Evolutionary conservation across 192 early-diverging fungal genomes (phyloP).

Genomic region (Coemansia sp.): DNA sequence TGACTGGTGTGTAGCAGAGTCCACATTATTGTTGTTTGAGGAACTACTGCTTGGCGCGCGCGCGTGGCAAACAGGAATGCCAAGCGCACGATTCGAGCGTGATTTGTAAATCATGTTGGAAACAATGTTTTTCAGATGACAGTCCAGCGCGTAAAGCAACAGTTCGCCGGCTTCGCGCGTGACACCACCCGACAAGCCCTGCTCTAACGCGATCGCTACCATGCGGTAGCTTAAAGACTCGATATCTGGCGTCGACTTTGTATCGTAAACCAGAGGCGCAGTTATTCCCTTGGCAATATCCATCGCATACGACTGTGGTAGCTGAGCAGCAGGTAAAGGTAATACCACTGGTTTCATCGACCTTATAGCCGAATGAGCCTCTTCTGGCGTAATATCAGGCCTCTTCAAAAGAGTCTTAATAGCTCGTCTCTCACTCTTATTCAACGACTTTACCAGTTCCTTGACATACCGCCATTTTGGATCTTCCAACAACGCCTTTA

Average conservation of each 20-base stretch:
- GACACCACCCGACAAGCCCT: conserved; percentile 67
- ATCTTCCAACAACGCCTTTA: conserved; percentile 56
- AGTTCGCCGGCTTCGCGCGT: conserved; percentile 63
- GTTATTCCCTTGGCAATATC: conserved; percentile 71
- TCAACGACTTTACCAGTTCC: conserved; percentile 68
- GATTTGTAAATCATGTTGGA: conserved; percentile 69
- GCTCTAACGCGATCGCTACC: conserved; percentile 68
- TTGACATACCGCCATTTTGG: conserved; percentile 64
- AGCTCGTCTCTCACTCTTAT: conserved; percentile 66
- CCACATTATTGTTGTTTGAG: neutral
- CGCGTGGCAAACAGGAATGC: conserved; percentile 44
- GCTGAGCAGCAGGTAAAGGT: conserved; percentile 53
- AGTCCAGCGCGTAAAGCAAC: conserved; percentile 70
- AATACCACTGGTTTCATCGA: conserved; percentile 54
- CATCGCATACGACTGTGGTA: conserved; percentile 55
- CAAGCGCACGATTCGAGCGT: conserved; percentile 64
- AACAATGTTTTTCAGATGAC: conserved; percentile 69
- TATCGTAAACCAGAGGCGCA: conserved; percentile 67
- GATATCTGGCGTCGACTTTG: conserved; percentile 66
- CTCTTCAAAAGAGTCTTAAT: conserved; percentile 65
- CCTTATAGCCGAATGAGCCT: conserved; percentile 35
- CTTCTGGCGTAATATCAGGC: conserved; percentile 43
- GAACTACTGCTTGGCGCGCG: neutral
- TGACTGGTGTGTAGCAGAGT: neutral
- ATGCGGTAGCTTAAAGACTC: conserved; percentile 67